A percentile compares a stretch with the other conserved stretches of the same genome.
Conservation (phyloP, 2,329 filamentous ascomycete genomes). For the Penicillium italicum region DNA sequence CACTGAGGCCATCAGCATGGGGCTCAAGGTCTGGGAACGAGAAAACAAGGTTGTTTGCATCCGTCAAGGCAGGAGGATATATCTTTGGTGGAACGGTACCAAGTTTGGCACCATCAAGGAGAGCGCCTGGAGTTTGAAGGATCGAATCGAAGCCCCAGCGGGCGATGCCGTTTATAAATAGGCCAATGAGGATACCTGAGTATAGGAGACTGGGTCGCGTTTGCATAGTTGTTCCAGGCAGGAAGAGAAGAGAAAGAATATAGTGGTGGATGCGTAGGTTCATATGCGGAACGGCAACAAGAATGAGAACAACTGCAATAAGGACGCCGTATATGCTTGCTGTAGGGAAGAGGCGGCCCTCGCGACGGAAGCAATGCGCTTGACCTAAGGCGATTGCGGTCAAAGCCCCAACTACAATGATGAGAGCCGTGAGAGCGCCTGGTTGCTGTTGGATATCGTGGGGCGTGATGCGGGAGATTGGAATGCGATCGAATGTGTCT, state of each 20-base stretch:
- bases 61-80: constrained; percentile 17
- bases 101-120: constrained; percentile 40
- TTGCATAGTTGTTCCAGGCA: constrained; percentile 58
- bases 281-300: constrained; percentile 55
- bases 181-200: constrained; percentile 58
- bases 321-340: constrained; percentile 48
- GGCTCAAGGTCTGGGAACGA: constrained; percentile 30
- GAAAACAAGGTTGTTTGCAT: constrained; percentile 35
- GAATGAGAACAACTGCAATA: constrained; percentile 40
- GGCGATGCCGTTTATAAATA: constrained; percentile 62
- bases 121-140: constrained; percentile 53
- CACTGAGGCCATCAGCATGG: constrained; percentile 52
- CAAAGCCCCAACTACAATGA: constrained; percentile 51
- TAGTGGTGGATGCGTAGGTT: constrained; percentile 63
- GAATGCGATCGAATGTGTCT: constrained; percentile 61
- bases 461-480: constrained; percentile 59
- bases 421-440: constrained; percentile 55
- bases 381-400: constrained; percentile 54
- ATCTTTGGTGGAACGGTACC: constrained; percentile 34
- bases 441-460: constrained; percentile 60
- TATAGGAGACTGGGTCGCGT: constrained; percentile 58
- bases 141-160: constrained; percentile 62
- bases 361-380: constrained; percentile 54
- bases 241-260: constrained; percentile 56
- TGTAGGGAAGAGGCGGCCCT: constrained; percentile 52